Conservation (phyloP, 495 filamentous ascomycete genomes). For the Penicillium alfredii region DNA sequence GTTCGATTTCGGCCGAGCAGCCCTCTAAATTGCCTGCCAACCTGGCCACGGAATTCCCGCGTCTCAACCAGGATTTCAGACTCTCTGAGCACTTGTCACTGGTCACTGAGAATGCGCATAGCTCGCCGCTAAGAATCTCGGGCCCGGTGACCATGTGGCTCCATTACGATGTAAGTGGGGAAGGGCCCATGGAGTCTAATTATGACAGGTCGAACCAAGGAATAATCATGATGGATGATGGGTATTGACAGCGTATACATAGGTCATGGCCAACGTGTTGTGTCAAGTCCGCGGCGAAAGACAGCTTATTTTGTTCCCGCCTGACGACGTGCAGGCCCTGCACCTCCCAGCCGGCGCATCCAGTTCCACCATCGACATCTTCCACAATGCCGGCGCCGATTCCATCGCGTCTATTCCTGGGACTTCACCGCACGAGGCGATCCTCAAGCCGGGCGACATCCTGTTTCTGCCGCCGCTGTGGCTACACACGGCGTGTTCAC, state of each 20-base stretch:
- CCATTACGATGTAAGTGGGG: conserved; percentile 70
- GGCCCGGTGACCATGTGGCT: conserved; percentile 86
- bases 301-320: conserved; percentile 70
- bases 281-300: conserved; percentile 73
- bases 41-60: conserved; percentile 64
- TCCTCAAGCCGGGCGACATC: conserved; percentile 63
- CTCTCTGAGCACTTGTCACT: conserved; percentile 58
- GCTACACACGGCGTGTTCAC: conserved; percentile 69
- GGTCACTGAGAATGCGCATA: conserved; percentile 62
- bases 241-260: background rate
- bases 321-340: conserved; percentile 62
- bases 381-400: conserved; percentile 36
- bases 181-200: background rate
- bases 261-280: conserved; percentile 86
- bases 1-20: conserved; percentile 62
- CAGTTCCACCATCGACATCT: conserved; percentile 70
- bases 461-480: conserved; percentile 78
- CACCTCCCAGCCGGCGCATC: conserved; percentile 70
- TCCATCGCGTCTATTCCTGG: conserved; percentile 35
- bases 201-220: too few relatives aligned
- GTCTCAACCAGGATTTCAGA: conserved; percentile 61
- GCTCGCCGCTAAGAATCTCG: conserved; percentile 73
- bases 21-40: conserved; percentile 63
- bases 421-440: conserved; percentile 62
- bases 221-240: too few relatives aligned